Conservation (phyloP, 169 alveolate species). For the Plasmodium blacklocki region DNA sequence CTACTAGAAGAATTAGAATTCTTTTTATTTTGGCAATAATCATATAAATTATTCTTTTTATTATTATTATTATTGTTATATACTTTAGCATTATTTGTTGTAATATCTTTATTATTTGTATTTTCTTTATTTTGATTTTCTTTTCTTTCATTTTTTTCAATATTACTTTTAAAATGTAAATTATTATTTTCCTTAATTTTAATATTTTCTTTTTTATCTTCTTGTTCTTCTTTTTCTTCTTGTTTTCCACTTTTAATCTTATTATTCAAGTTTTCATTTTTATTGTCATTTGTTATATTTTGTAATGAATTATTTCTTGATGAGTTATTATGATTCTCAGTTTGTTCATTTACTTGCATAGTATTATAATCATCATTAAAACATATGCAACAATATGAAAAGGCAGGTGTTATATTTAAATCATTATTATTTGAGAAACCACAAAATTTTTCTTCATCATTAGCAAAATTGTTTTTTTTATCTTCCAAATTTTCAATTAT, state of each 20-base stretch:
- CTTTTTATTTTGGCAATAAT: constrained; percentile 2
- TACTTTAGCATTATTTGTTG: background rate
- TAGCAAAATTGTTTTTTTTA: background rate
- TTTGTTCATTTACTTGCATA: constrained; percentile 41
- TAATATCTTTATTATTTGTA: background rate
- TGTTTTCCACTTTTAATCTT: background rate
- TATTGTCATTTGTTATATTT: background rate
- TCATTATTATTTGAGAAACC: constrained; percentile 67
- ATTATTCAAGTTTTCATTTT: background rate
- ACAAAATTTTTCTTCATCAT: constrained; percentile 64
- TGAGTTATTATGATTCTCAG: background rate
- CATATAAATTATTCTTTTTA: background rate
- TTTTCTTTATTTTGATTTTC: background rate
- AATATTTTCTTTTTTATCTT: background rate
- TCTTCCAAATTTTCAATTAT: constrained; percentile 1
- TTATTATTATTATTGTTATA: background rate
- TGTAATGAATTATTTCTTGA: constrained; percentile 27
- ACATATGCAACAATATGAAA: constrained; percentile 58
- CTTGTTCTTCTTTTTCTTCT: background rate
- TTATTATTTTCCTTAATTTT: constrained; percentile 2
- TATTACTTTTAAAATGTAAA: background rate
- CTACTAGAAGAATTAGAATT: background rate
- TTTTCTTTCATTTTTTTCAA: background rate
- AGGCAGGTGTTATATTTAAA: constrained; percentile 48
- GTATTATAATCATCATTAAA: constrained; percentile 68